phyloP scores from a whole-genome alignment of 768 basidiomycete species.

The Hydnomerulius pinastri region DNA sequence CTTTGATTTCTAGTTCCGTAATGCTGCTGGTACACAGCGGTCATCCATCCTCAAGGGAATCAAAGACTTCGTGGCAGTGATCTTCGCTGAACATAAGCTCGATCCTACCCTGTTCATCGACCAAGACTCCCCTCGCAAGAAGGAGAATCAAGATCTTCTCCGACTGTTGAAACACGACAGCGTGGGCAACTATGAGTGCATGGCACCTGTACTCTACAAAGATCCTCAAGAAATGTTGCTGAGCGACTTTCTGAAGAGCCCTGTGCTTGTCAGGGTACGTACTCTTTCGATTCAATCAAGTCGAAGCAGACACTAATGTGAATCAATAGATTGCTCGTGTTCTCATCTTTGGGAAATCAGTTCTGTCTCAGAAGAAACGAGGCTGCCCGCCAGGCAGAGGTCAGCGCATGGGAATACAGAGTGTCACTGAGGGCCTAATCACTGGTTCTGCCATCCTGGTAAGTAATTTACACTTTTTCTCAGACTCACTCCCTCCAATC shows the following conservation, averaged over 20 bases:
- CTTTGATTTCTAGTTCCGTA: background rate
- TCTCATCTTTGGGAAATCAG: constrained; percentile 1
- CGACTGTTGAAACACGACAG: background rate
- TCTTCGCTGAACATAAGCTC: background rate
- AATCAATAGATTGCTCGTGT: background rate
- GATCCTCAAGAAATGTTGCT: background rate
- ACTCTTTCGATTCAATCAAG: background rate
- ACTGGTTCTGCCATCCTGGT: background rate
- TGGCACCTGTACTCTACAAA: background rate
- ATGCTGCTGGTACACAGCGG: background rate
- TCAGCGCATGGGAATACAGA: no score
- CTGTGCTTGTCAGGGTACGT: background rate
- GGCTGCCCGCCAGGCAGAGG: background rate
- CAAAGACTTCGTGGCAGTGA: background rate
- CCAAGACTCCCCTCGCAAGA: background rate
- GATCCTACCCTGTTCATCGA: background rate
- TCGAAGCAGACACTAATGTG: background rate
- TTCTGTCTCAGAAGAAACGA: background rate
- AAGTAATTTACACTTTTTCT: background rate
- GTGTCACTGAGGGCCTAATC: background rate
- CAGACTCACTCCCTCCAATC: background rate
- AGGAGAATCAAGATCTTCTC: background rate
- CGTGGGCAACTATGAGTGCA: background rate
- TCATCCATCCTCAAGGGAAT: constrained; percentile 1
- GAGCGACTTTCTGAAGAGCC: background rate